Base-by-base conservation (phyloP, 805 yeast genomes). In the Debaryomyces hansenii region DNA sequence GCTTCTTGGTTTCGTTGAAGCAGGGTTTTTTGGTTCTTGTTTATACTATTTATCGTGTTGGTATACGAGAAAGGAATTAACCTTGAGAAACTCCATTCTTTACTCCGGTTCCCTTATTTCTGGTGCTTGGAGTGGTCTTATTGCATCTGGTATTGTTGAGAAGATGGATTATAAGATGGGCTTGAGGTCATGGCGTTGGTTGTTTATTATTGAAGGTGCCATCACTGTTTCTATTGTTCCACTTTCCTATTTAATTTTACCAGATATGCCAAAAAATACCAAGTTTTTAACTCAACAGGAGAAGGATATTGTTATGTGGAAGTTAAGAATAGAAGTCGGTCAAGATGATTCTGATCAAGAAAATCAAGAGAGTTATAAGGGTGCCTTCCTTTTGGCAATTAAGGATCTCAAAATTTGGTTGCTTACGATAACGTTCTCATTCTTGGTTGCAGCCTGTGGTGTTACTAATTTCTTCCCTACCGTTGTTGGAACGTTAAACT, bases 401-500 rank as follows among this genome's bases (percentile, higher is more conserved):
- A 64, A 59, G 39, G 81, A 77, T 51, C 42, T 64, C 37, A 76
- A 76, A 46, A 74, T 72, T n/a, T 75, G 80, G 80, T 56, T 68
- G n/a, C 57, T 75, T 32, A 69, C 76, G 14, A 75, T 74, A 40
- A 65, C 67, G 42, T 63, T 74, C 20, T 63, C 78, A 2, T 73
- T 71, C 60, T 62, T 75, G 27, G 84, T 78, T 41, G 82, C 81
- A 20, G 83, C 84, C 34, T 77, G 81, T 52, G 84, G 84, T 59
- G 83, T 80, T 40, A 78, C 83, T 15, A 76, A 80, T 57, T 80
- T 79, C 58, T 82, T 80, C 69, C 86, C 86, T 21, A 72, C 84
- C 0, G 80, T 83, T 21, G 85, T 83, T 14, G 57, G 70, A 47
- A 79, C 85, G 11, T 68, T 83, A 50, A 74, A 79, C 37, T 83